Evolutionary conservation across 345 rosid genomes (phyloP).

Genomic region (Odontarrhena argentea): DNA sequence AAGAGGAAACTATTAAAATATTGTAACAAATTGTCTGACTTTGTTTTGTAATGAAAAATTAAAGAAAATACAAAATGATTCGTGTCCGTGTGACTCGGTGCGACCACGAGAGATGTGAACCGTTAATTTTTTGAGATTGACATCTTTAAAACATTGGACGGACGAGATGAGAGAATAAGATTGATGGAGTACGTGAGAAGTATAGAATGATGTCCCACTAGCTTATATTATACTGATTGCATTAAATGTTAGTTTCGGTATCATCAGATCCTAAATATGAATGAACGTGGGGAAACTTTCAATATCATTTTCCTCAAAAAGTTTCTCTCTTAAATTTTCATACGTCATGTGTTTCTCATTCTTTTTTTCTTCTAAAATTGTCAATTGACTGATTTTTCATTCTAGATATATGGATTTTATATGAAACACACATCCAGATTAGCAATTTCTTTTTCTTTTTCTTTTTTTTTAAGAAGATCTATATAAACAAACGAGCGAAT

Average conservation of each 20-base stretch:
- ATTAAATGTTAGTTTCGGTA: conserved; percentile 38
- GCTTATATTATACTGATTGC: conserved; percentile 42
- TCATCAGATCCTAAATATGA: conserved; percentile 36
- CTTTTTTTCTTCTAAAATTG: not conserved
- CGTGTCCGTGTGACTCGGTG: conserved; percentile 41
- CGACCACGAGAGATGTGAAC: conserved; percentile 12
- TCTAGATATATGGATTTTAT: too few species aligned
- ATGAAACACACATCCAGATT: too few species aligned
- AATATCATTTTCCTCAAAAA: conserved; percentile 16
- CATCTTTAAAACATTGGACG: conserved; percentile 15
- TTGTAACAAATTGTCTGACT: conserved; percentile 25
- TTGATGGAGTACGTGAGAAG: conserved; percentile 28
- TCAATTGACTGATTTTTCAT: not conserved
- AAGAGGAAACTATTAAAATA: not conserved
- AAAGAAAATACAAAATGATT: conserved; percentile 11
- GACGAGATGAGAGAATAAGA: conserved; percentile 25
- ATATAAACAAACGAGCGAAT: too few species aligned
- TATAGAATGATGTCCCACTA: conserved; percentile 25
- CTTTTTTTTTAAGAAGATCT: too few species aligned
- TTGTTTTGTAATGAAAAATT: conserved; percentile 10
- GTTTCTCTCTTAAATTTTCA: not conserved
- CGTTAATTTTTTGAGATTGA: conserved; percentile 24
- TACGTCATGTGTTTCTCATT: not conserved
- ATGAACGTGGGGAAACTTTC: conserved; percentile 23
- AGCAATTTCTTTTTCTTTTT: too few species aligned